These are phyloP conservation scores for Castanea sativa DNA, from an alignment of 306 rosid species.

Conservation along the genomic window DNA sequence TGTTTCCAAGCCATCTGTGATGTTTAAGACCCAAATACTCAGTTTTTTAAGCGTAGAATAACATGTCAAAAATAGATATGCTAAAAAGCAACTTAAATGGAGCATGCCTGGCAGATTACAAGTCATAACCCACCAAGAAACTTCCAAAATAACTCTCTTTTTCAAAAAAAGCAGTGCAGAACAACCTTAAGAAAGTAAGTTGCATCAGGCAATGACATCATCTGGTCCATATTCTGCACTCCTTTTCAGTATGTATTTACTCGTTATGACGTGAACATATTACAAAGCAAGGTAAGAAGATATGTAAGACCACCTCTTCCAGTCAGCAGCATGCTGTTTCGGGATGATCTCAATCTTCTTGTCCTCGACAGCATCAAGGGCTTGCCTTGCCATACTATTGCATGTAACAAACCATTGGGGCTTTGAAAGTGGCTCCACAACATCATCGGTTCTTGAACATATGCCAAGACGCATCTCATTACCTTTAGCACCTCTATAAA, in stretches of 20 bases:
- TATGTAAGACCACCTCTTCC: slow-evolving; percentile 54
- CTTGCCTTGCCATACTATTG: slow-evolving; percentile 58
- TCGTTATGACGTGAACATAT: not conserved
- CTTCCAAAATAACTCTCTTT: not conserved
- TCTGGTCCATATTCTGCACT: not conserved
- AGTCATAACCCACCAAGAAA: not conserved
- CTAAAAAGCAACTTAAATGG: not conserved
- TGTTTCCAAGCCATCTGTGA: slow-evolving; percentile 89
- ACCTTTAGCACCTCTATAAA: slow-evolving; percentile 71
- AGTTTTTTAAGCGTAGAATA: not conserved
- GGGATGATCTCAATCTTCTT: slow-evolving; percentile 65
- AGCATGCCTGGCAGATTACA: slow-evolving; percentile 15
- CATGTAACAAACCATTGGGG: slow-evolving; percentile 91
- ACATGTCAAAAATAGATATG: not conserved
- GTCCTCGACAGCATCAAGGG: slow-evolving; percentile 76
- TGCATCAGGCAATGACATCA: not conserved
- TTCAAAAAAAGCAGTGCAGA: not conserved
- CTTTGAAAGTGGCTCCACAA: slow-evolving; percentile 89
- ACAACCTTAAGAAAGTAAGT: not conserved
- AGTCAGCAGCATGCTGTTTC: slow-evolving; percentile 79
- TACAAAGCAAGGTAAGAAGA: not conserved
- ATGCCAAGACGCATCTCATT: slow-evolving; percentile 95
- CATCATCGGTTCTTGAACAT: slow-evolving; percentile 92
- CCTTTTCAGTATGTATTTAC: not conserved
- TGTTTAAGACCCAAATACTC: slow-evolving; percentile 9